These are phyloP conservation scores for Talaromyces albobiverticillius DNA, from an alignment of 2,329 filamentous ascomycete genomes.

Conservation along the genomic window DNA sequence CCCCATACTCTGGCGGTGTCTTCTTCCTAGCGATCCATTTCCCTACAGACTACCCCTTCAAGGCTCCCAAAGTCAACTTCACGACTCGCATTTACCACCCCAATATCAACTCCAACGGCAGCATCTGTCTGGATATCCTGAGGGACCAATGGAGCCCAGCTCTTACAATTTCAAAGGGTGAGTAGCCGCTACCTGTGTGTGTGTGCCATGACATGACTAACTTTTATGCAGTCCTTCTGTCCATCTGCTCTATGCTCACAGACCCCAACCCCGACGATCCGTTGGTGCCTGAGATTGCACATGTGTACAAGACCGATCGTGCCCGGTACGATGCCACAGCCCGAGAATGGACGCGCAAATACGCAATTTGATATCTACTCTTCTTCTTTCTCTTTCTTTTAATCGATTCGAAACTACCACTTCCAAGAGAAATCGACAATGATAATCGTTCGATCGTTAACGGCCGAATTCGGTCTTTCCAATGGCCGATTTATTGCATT, in stretches of 20 bases:
- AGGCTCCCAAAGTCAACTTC: constrained; percentile 99
- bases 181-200: constrained; percentile 24
- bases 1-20: constrained; percentile 95
- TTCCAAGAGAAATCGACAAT: constrained; percentile 19
- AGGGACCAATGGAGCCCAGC: constrained; percentile 99
- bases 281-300: constrained; percentile 96
- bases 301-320: constrained; percentile 99
- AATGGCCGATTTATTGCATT: constrained; percentile 30
- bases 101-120: constrained; percentile 99
- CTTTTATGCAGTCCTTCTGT: constrained; percentile 71
- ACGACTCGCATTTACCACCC: constrained; percentile 99
- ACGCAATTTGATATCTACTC: constrained; percentile 70
- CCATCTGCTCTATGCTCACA: constrained; percentile 99
- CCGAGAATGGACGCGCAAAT: constrained; percentile 98
- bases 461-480: constrained; percentile 38
- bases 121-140: constrained; percentile 97
- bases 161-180: constrained; percentile 97
- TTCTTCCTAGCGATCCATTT: constrained; percentile 99
- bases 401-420: constrained; percentile 21
- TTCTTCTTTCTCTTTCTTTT: constrained; percentile 25
- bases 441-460: constrained; percentile 21
- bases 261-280: constrained; percentile 99
- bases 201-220: not conserved
- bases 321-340: constrained; percentile 94
- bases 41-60: constrained; percentile 99